Evolutionary conservation across 768 basidiomycete species (phyloP).

Genomic region (Daedaleopsis nitida): DNA sequence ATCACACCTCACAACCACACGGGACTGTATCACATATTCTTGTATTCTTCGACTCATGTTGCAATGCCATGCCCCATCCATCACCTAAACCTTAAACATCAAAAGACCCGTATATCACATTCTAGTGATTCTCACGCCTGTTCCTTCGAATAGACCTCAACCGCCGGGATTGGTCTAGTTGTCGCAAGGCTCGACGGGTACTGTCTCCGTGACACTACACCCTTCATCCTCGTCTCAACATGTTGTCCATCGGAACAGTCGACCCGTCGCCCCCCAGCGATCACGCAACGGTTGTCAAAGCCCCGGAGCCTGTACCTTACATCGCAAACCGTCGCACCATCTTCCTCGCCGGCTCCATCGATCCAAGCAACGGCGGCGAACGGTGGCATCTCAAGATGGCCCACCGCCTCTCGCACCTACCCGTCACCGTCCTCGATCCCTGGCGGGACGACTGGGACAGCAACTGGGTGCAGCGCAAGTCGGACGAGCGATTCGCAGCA

Average conservation of each 20-base stretch:
- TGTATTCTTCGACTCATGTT: no score
- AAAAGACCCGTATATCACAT: no score
- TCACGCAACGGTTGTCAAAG: not conserved
- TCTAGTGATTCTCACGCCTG: no score
- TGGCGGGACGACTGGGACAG: constrained; percentile 1
- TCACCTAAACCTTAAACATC: no score
- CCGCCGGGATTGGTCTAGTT: no score
- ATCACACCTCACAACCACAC: no score
- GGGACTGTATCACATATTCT: no score
- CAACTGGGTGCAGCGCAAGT: not conserved
- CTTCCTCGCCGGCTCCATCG: constrained; percentile 4
- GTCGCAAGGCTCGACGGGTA: no score
- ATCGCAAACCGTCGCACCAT: not conserved
- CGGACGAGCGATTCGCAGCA: not conserved
- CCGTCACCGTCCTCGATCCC: constrained; percentile 1
- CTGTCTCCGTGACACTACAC: not conserved
- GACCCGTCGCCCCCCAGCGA: not conserved
- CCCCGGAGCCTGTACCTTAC: not conserved
- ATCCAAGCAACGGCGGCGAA: not conserved
- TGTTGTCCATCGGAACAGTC: not conserved
- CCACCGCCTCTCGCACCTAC: not conserved
- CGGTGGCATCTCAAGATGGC: not conserved
- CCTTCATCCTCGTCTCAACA: not conserved
- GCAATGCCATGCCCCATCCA: no score
- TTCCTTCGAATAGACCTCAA: no score